Conservation (phyloP, 2,329 filamentous ascomycete genomes). For the Sporothrix schenckii region DNA sequence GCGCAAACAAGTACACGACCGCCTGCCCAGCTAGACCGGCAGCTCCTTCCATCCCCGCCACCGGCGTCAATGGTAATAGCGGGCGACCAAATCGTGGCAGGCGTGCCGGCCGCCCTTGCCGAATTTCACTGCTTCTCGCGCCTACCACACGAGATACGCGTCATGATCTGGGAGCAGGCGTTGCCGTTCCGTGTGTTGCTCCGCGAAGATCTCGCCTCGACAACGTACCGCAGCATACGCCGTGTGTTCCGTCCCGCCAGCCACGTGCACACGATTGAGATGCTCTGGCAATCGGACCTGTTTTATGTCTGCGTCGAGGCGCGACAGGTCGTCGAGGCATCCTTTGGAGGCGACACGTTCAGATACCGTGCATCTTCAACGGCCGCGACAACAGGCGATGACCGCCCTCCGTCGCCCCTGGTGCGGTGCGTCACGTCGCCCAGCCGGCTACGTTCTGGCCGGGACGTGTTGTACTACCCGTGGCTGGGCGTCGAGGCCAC, state of each 20-base stretch:
- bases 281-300: constrained; percentile 36
- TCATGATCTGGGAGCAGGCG: constrained; percentile 35
- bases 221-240: constrained; percentile 1
- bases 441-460: background rate
- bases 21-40: background rate
- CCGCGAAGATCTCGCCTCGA: constrained; percentile 27
- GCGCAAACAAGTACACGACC: background rate
- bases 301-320: constrained; percentile 34
- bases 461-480: constrained; percentile 34
- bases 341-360: background rate
- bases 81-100: background rate
- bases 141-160: constrained; percentile 35
- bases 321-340: constrained; percentile 28
- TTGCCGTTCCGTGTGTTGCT: constrained; percentile 34
- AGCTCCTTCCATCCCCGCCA: background rate
- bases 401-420: background rate
- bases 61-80: background rate
- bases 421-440: constrained; percentile 19
- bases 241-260: background rate
- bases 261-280: constrained; percentile 27
- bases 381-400: background rate
- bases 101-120: background rate
- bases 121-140: constrained; percentile 28
- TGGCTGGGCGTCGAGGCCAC: constrained; percentile 29
- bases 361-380: background rate